Evolutionary conservation across 352 stramenopile genomes (phyloP), one percentile per base, ranked within the genome.

Genomic region (Globisporangium rhizosaccharum): DNA sequence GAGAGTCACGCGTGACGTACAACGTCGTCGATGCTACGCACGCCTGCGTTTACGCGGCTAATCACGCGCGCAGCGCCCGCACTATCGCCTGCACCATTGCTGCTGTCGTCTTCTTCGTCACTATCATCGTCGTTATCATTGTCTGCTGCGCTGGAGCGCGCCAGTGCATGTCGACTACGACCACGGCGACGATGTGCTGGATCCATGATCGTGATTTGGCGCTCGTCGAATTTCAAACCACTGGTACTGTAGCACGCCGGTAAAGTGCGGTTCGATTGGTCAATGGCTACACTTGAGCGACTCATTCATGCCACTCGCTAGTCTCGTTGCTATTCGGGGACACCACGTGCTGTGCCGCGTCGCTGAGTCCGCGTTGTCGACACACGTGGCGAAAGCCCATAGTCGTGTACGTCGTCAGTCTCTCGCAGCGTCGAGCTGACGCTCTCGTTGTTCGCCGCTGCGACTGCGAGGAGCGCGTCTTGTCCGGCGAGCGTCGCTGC

Each of bases 21-120:
- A 20, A 81, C 53, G 30, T 81, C 70, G 51, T 81, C 70, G 20
- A 81, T 67, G 53, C 62, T 62, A 28, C 68, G 60, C 6, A 83
- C n/a, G 17, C 62, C 70, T 0, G 50, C 56, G 50, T 84, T 84
- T 37, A 84, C 72, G 50, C 59, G 63, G 41, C 74, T 84, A 11
- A 59, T 18, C 53, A 14, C 36, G n/a, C 42, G 67, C 11, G 14
- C 44, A 30, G 12, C 18, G 14, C 10, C 18, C 14, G 41, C 15
- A n/a, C 41, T 8, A 23, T 47, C 2, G 14, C 14, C 4, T 9
- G 41, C 41, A 23, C 6, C 15, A 15, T n/a, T 15, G 41, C 41
- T 46, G 17, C 41, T 46, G 41, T 28, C 44, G 18, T 49, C 44
- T 15, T 12, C 44, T 49, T 4, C 44, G 10, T 17, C 41, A 14